Conservation (phyloP, 352 stramenopile species). For the Phytophthora multivora region DNA sequence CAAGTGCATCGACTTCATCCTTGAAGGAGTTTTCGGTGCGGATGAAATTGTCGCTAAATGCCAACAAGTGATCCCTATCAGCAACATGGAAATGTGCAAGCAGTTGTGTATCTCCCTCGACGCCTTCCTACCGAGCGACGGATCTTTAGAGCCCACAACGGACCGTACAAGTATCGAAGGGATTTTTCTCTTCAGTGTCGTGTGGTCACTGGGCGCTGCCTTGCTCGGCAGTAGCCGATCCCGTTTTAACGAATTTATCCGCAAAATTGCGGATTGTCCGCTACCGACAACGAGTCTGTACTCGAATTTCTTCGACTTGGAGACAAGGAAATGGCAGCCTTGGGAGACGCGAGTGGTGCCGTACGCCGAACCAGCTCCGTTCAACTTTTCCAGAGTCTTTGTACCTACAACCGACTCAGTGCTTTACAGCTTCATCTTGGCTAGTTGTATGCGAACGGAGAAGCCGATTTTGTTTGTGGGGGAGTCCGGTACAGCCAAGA, state of each 20-base stretch:
- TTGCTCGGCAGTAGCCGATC: slow-evolving; percentile 78
- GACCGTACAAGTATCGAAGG: slow-evolving; percentile 86
- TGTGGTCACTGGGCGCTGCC: slow-evolving; percentile 93
- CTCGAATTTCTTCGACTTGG: slow-evolving; percentile 90
- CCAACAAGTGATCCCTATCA: slow-evolving; percentile 93
- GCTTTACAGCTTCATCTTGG: slow-evolving; percentile 93
- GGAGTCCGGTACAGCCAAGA: slow-evolving; percentile 95
- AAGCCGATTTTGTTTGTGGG: slow-evolving; percentile 94
- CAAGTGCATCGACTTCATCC: slow-evolving; percentile 92
- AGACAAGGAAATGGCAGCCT: slow-evolving; percentile 90
- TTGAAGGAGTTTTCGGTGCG: slow-evolving; percentile 88
- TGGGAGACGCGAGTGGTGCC: slow-evolving; percentile 87
- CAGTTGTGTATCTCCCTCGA: slow-evolving; percentile 94
- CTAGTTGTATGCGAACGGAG: slow-evolving; percentile 85
- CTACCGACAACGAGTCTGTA: slow-evolving; percentile 87
- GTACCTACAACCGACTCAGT: slow-evolving; percentile 95
- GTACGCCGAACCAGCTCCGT: slow-evolving; percentile 93
- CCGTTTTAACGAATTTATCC: slow-evolving; percentile 93
- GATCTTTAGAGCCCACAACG: slow-evolving; percentile 43
- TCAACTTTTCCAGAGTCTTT: slow-evolving; percentile 95
- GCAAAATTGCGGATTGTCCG: slow-evolving; percentile 78
- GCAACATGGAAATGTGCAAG: slow-evolving; percentile 96
- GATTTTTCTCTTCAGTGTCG: slow-evolving; percentile 92
- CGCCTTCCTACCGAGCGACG: slow-evolving; percentile 75
- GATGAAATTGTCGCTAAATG: slow-evolving; percentile 91